Evolutionary conservation across 1,284 basidiomycete genomes (phyloP), one percentile per base, ranked within the genome.

Genomic region (Leccinum pachyderme): DNA sequence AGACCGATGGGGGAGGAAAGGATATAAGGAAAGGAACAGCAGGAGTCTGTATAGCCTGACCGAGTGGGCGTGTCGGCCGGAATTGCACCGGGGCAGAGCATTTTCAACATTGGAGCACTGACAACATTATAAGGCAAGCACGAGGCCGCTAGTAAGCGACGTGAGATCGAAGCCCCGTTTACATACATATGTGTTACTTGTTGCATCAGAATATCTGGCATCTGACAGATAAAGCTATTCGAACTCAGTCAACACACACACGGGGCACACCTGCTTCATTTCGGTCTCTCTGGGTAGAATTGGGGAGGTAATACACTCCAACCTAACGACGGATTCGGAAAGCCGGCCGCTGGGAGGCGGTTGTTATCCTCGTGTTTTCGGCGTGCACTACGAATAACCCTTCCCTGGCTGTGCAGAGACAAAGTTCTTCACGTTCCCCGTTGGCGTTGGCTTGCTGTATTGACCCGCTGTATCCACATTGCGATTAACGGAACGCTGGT

Each of bases 111-210:
- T 49, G 49, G 61, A 8, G 29, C 60, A 53, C 52, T 69, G 57
- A 18, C 59, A 52, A 59, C 56, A 59, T 72, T 69, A 69, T 72
- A 69, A 59, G 69, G 70, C 56, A 67, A 53, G 22, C 68, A 69
- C 71, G 68, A 69, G 68, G 68, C 68, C 49, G 55, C 50, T 49
- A 37, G 24, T 66, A 72, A 69, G 64, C 62, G 71, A 69, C 59
- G 64, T 67, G 69, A 65, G 69, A 69, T 67, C 52, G 55, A 60
- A 56, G 55, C 44, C 35, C 37, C 18, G 47, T 47, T 61, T 57
- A 61, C 58, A 60, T 57, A 61, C 58, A 60, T 39, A 66, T 55
- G 15, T 11, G 44, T 35, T 43, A 33, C 45, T 44, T 37, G 43
- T 47, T 33, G 24, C 53, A 63, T 62, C 63, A 59, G 56, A 52